Evolutionary conservation across 805 yeast species (phyloP), one percentile per base, ranked within the genome.

Genomic region (Sugiyamaella americana): DNA sequence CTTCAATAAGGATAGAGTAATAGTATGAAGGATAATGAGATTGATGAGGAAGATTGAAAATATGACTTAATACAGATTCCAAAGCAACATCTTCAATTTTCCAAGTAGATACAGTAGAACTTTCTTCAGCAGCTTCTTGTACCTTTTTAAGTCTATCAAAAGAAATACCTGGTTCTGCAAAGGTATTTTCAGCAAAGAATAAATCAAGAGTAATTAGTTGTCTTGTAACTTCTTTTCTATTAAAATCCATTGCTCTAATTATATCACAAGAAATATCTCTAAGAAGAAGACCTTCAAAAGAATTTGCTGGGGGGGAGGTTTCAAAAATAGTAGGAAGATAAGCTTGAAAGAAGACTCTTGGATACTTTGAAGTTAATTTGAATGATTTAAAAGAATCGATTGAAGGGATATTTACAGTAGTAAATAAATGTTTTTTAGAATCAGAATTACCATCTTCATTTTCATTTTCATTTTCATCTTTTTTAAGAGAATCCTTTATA

Each of bases 11-110:
- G 8, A 89, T 78, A 1, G 94, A 75, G 64, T 87, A 86, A 65
- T 84, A 93, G 64, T 88, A 93, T 23, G 88, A 83, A 10, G 71
- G 76, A 18, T 81, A 80, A 50, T 82, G 80, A 23, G 81, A 72
- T 1, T 86, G 69, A 1, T 66, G 57, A 2, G 96, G 95, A 43
- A 91, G 70, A 49, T 79, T 78, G 68, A 87, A 84, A 55, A 89
- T 76, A 67, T 86, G 76, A 21, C 87, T 78, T 51, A 91, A 70
- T 37, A 89, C 79, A 38, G 85, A 78, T 61, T 93, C 97, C 30
- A 89, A 75, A 0, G 91, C 86, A 36, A 89, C 72, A 61, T 89
- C 96, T 65, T 93, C 98, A 49, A 88, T 76, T 62, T 93, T 93
- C 84, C 86, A 87, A 0, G 96, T 87, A 1, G 94, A 78, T n/a